Conservation (phyloP, 352 stramenopile species). For the Phytopythium ostracodes region DNA sequence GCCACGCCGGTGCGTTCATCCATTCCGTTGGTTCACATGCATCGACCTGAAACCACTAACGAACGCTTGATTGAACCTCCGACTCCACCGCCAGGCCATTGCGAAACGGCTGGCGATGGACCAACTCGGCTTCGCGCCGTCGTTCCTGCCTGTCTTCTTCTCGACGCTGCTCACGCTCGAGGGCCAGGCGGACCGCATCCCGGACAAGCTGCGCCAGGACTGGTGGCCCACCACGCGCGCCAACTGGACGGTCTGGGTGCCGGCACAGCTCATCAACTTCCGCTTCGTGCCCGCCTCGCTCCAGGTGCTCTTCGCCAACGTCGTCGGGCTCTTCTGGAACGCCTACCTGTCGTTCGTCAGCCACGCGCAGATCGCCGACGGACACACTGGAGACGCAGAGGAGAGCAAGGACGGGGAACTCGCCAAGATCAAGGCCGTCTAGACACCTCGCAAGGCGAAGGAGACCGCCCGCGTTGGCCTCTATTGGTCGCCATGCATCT, state of each 20-base stretch:
- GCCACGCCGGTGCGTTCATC: conserved; percentile 15
- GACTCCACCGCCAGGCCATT: no score
- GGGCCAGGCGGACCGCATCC: conserved; percentile 41
- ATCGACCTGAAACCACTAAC: not conserved
- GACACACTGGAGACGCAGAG: not conserved
- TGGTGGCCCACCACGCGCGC: conserved; percentile 75
- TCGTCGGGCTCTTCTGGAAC: conserved; percentile 82
- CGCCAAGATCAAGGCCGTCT: conserved; percentile 1
- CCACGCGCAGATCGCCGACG: conserved; percentile 22
- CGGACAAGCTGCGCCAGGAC: conserved; percentile 59
- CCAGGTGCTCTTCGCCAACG: conserved; percentile 83
- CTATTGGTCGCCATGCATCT: no score
- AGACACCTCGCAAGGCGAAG: not conserved
- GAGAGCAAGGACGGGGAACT: not conserved
- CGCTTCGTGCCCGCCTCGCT: conserved; percentile 68
- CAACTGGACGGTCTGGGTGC: conserved; percentile 83
- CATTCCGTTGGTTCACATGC: not conserved
- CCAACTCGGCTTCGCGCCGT: conserved; percentile 72
- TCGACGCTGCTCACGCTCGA: conserved; percentile 61
- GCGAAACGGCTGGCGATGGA: conserved; percentile 68
- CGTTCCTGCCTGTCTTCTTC: conserved; percentile 75
- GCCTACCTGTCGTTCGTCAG: conserved; percentile 78
- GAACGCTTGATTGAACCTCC: not conserved
- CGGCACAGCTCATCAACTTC: conserved; percentile 80
- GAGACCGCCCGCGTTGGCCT: no score